Base-by-base conservation (phyloP, 441 rosid species). In the Flueggea neowawraea region DNA sequence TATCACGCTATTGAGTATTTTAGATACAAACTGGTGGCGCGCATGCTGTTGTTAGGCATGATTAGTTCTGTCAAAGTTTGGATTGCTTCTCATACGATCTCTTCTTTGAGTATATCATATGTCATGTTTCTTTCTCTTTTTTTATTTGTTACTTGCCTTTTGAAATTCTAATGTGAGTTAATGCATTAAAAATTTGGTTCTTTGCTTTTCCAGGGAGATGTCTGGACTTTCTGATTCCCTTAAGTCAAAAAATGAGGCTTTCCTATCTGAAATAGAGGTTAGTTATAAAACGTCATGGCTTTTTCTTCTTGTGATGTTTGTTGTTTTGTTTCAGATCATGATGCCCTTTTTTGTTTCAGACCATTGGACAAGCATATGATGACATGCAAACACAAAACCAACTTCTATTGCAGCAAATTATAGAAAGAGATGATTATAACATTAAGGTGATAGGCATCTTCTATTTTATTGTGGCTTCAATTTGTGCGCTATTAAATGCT, bases 341-440 rank as follows among this genome's bases (percentile, higher is more conserved):
- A 47, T 47, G 69, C 10, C 22, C 62, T 39, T 70, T 80, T 77
- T 79, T 68, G 68, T 68, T 80, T 61, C 82, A 95, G 98, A 83
- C 98, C 55, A 95, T 92, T 70, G 96, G 96, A 68, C 96, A 83
- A 75, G 91, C 89, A 60, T 95, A 95, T 73, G 96, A 86, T 82
- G 98, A 90, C 67, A 90, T 92, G 87, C 97, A 90, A 77, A 85
- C 88, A 16, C 98, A 92, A 75, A 95, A 92, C 72, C 99, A 92
- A 77, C 98, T 83, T 59, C 83, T 95, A 60, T 74, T 95, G 77
- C 92, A 87, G 80, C 99, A 95, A 80, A 79, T 92, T 60, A 84
- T 98, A 4, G 99, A 95, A 77, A 82, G 97, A 69, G 98, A 95
- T 84, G 99, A 92, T 73, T 95, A 95, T 77, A 95, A 95, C 74